A percentile compares a stretch with the other conserved stretches of the same genome.
Conservation (phyloP, 148 eudicot species). For the Salicornia ramosissima region DNA sequence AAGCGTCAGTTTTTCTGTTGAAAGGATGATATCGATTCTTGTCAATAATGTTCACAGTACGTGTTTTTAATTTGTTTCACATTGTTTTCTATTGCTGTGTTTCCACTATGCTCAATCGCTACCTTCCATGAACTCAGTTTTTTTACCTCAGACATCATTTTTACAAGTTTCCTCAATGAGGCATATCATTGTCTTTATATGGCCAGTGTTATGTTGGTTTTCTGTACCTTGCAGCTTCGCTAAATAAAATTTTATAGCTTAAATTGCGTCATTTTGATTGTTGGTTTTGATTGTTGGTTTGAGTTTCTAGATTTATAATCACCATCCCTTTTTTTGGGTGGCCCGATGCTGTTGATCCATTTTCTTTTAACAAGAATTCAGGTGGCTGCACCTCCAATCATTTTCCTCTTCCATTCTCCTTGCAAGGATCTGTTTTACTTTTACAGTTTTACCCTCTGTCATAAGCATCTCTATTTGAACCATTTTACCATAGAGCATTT, state of each 20-base stretch:
- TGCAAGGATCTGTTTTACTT: background rate
- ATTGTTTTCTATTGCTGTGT: background rate
- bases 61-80: slow-evolving; percentile 23
- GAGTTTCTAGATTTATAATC: background rate
- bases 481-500: too few relatives aligned
- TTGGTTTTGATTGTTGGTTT: background rate
- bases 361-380: background rate
- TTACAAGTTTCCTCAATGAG: too few relatives aligned
- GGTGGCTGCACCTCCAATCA: background rate
- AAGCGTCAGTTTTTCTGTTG: slow-evolving; percentile 87
- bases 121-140: background rate
- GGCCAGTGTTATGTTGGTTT: background rate
- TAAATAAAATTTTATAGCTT: too few relatives aligned
- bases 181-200: background rate
- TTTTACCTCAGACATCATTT: too few relatives aligned
- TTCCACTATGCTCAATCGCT: background rate
- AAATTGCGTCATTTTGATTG: too few relatives aligned
- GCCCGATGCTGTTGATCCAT: background rate
- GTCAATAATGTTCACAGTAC: slow-evolving; percentile 86
- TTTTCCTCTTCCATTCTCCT: background rate
- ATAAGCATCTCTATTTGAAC: too few relatives aligned
- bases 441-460: too few relatives aligned
- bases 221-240: too few relatives aligned
- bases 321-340: background rate
- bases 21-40: slow-evolving; percentile 83